phyloP scores from a whole-genome alignment of 1,284 basidiomycete species.

The Marasmius tenuissimus region DNA sequence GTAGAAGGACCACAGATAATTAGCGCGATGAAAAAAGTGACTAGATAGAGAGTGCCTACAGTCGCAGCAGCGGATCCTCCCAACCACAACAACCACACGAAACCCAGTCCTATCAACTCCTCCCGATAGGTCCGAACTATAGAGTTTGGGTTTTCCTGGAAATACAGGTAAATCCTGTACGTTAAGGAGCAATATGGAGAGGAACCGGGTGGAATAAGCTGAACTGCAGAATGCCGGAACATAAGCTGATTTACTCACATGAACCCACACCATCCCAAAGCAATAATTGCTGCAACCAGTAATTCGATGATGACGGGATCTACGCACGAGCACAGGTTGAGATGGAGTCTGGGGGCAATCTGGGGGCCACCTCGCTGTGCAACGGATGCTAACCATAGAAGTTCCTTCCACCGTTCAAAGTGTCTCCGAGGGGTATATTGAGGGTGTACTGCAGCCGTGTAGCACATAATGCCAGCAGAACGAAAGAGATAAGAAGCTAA shows the following conservation, averaged over 20 bases:
- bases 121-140: not conserved
- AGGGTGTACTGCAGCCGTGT: constrained; percentile 16
- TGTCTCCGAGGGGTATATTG: constrained; percentile 17
- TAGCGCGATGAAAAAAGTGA: too few relatives aligned
- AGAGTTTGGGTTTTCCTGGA: not conserved
- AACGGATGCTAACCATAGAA: not conserved
- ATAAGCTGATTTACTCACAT: not conserved
- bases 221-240: too few relatives aligned
- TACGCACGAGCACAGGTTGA: not conserved
- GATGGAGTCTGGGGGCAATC: not conserved
- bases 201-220: too few relatives aligned
- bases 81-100: not conserved
- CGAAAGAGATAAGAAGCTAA: not conserved
- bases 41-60: not conserved
- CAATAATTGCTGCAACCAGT: constrained; percentile 5
- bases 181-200: not conserved
- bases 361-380: not conserved
- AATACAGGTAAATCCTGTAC: not conserved
- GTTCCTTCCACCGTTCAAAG: constrained; percentile 18
- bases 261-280: constrained; percentile 1
- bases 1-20: too few relatives aligned
- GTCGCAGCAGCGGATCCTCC: not conserved
- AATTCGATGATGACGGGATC: constrained; percentile 18
- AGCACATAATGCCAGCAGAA: not conserved
- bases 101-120: not conserved